Percentiles rank a stretch among this genome's conserved stretches.
Evolutionary conservation across 495 filamentous ascomycete species (phyloP).

Genomic region (Daldinia loculata): DNA sequence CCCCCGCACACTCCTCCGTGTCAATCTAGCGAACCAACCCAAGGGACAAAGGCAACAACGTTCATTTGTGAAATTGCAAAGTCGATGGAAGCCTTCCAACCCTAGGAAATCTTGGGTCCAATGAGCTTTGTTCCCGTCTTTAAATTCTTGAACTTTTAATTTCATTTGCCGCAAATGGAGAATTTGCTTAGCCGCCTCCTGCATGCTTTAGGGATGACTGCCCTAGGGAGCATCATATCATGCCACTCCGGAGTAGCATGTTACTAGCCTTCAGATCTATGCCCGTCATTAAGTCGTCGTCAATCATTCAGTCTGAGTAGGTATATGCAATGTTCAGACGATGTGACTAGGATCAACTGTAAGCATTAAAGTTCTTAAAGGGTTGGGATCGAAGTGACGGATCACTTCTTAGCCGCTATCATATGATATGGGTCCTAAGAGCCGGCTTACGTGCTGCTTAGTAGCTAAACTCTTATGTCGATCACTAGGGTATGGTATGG

Average conservation of each 20-base stretch:
- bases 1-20: constrained; percentile 35
- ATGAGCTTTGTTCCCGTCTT: constrained; percentile 27
- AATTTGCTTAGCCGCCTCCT: constrained; percentile 19
- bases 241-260: constrained; percentile 6
- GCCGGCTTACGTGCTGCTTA: constrained; percentile 36
- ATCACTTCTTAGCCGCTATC: constrained; percentile 38
- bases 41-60: constrained; percentile 6
- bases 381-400: constrained; percentile 28
- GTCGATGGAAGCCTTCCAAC: constrained; percentile 29
- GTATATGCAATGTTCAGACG: constrained; percentile 3
- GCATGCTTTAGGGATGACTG: constrained; percentile 20
- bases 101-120: constrained; percentile 34
- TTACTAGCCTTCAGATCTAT: constrained; percentile 2
- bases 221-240: constrained; percentile 20
- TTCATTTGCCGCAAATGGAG: constrained; percentile 39
- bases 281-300: constrained; percentile 1
- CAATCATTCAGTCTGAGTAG: background rate
- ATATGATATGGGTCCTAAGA: constrained; percentile 23
- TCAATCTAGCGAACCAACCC: constrained; percentile 24
- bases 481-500: constrained; percentile 32
- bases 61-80: constrained; percentile 15
- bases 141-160: constrained; percentile 17
- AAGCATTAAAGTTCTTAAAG: constrained; percentile 11
- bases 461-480: constrained; percentile 35
- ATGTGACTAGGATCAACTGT: constrained; percentile 4